phyloP scores from a whole-genome alignment of 345 rosid genomes.

The Heritiera littoralis region DNA sequence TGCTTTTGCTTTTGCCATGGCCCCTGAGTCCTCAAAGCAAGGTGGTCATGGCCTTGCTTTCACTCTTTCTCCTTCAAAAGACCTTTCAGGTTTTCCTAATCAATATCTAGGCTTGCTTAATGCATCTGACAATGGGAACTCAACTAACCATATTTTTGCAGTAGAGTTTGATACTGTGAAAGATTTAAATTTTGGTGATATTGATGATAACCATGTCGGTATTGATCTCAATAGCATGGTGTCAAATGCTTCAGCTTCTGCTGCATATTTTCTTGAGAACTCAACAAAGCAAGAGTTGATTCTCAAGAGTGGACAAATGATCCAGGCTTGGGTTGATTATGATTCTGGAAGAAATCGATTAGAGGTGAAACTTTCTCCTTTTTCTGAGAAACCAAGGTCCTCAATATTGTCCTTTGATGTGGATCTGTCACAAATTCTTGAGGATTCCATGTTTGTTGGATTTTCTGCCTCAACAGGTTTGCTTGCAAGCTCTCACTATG shows the following conservation, averaged over 20 bases:
- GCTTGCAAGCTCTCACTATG: constrained; percentile 74
- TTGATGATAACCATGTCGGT: constrained; percentile 82
- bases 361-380: constrained; percentile 70
- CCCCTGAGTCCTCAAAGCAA: constrained; percentile 59
- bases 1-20: constrained; percentile 73
- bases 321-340: constrained; percentile 89
- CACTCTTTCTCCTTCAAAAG: constrained; percentile 54
- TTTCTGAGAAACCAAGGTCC: constrained; percentile 53
- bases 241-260: constrained; percentile 61
- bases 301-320: constrained; percentile 50
- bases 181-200: constrained; percentile 67
- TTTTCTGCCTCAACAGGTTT: constrained; percentile 88
- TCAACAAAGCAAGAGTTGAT: constrained; percentile 39
- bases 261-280: constrained; percentile 48
- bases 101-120: constrained; percentile 69
- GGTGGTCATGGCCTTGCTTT: constrained; percentile 92
- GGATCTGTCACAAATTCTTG: constrained; percentile 57
- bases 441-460: constrained; percentile 77
- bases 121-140: constrained; percentile 45
- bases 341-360: constrained; percentile 55
- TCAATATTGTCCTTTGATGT: constrained; percentile 61
- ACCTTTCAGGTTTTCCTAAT: constrained; percentile 54
- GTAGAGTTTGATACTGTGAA: constrained; percentile 85
- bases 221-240: constrained; percentile 62
- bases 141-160: constrained; percentile 63